These are phyloP conservation scores for Geotrichum phurueaensis DNA, from an alignment of 1,139 yeast genomes.

Conservation along the genomic window DNA sequence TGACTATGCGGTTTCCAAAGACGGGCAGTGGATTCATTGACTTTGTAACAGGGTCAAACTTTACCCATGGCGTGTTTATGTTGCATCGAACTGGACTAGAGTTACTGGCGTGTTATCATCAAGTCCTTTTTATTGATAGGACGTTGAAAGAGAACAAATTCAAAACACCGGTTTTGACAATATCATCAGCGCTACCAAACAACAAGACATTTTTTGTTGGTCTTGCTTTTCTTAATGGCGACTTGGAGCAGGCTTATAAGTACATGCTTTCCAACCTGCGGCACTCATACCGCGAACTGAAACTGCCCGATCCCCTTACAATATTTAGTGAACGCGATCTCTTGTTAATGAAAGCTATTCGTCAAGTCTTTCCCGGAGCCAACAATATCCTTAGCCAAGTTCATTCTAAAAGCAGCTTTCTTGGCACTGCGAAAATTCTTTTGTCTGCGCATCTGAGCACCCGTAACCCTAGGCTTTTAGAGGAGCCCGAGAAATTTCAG, in stretches of 20 bases:
- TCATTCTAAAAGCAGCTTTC: background rate
- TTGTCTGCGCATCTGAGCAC: background rate
- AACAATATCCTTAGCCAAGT: background rate
- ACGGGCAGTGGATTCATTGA: constrained; percentile 3
- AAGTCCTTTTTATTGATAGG: background rate
- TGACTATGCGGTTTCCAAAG: constrained; percentile 2
- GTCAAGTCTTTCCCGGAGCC: constrained; percentile 1
- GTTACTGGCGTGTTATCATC: background rate
- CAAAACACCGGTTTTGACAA: background rate
- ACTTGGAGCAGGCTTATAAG: background rate
- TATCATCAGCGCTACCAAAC: background rate
- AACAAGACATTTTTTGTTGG: background rate
- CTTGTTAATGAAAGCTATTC: background rate
- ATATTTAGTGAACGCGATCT: background rate
- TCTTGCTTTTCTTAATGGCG: background rate
- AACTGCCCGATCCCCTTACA: background rate
- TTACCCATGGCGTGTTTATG: background rate
- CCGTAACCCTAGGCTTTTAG: background rate
- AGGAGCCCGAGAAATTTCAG: background rate
- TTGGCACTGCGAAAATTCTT: background rate
- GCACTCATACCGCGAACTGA: background rate
- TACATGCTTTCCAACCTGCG: background rate
- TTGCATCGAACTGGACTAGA: background rate
- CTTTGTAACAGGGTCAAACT: background rate
- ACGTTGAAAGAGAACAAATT: background rate